These are phyloP conservation scores for Aaosphaeria arxii DNA, from an alignment of 2,329 filamentous ascomycete genomes.

Conservation along the genomic window DNA sequence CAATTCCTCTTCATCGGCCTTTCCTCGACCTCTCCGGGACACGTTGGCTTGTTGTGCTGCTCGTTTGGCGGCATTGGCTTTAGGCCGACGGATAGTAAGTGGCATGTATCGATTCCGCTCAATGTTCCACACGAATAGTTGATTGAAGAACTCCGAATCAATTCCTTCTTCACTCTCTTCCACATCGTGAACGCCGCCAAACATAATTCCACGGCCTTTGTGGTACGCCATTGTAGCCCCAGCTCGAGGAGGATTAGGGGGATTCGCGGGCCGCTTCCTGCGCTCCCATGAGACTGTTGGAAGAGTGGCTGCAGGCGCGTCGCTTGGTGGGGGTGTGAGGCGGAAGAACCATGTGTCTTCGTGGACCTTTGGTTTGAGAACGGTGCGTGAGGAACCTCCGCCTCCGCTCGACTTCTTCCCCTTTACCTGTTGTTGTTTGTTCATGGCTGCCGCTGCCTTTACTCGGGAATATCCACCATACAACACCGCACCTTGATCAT, in stretches of 20 bases:
- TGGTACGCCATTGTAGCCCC: slow-evolving; percentile 94
- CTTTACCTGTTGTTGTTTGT: slow-evolving; percentile 57
- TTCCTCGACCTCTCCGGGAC: slow-evolving; percentile 64
- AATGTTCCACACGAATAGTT: slow-evolving; percentile 88
- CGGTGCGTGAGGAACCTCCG: slow-evolving; percentile 63
- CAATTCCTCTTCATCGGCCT: slow-evolving; percentile 89
- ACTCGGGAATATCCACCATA: slow-evolving; percentile 94
- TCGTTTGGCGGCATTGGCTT: slow-evolving; percentile 63
- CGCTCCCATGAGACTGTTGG: slow-evolving; percentile 87
- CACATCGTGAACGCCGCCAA: slow-evolving; percentile 92
- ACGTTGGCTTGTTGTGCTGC: slow-evolving; percentile 35
- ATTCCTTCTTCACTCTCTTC: slow-evolving; percentile 92
- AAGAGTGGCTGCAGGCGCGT: slow-evolving; percentile 62
- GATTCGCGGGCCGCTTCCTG: slow-evolving; percentile 86
- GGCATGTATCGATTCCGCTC: slow-evolving; percentile 95
- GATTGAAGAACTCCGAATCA: slow-evolving; percentile 95
- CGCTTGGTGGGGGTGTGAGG: slow-evolving; percentile 68
- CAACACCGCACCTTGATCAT: slow-evolving; percentile 83
- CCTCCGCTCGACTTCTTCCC: slow-evolving; percentile 47
- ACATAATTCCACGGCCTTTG: slow-evolving; percentile 87
- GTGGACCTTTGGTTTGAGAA: slow-evolving; percentile 83
- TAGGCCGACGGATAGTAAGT: slow-evolving; percentile 70
- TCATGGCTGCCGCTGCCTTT: slow-evolving; percentile 58
- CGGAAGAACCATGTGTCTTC: slow-evolving; percentile 93
- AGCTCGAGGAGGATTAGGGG: slow-evolving; percentile 77